A percentile compares a stretch with the other conserved stretches of the same genome.
These are phyloP conservation scores for Macrolepiota albuminosa DNA, from an alignment of 768 basidiomycete species.

Conservation along the genomic window DNA sequence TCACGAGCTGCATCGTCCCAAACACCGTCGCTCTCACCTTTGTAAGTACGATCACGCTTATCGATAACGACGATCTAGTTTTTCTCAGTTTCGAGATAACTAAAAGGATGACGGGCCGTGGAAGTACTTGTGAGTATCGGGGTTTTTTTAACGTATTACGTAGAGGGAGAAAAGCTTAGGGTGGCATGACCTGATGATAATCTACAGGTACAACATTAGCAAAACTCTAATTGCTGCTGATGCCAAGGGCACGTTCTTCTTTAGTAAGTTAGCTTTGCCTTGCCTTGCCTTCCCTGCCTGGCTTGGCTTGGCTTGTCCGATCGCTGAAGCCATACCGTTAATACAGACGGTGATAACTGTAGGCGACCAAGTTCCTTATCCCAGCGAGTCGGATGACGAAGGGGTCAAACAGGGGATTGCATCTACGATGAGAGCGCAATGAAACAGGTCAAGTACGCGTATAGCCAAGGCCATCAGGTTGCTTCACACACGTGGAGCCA, in stretches of 20 bases:
- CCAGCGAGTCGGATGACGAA: not conserved
- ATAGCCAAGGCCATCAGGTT: conserved; percentile 35
- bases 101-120: conserved; percentile 18
- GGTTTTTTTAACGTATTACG: not conserved
- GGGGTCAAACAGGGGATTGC: conserved; percentile 23
- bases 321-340: not conserved
- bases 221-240: conserved; percentile 26
- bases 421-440: conserved; percentile 28
- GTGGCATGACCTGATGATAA: not conserved
- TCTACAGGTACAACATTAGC: conserved; percentile 17
- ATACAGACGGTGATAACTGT: conserved; percentile 35
- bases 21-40: conserved; percentile 32
- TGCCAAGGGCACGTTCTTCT: conserved; percentile 36
- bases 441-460: conserved; percentile 30
- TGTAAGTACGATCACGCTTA: conserved; percentile 14
- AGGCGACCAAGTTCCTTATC: not conserved
- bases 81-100: not conserved
- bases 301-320: not conserved
- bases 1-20: conserved; percentile 26
- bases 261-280: not conserved
- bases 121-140: conserved; percentile 9
- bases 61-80: not conserved
- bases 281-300: not conserved
- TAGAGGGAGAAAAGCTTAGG: not conserved
- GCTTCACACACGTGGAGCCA: conserved; percentile 45